phyloP scores from a whole-genome alignment of 768 basidiomycete genomes.

The Termitomyces heimii region DNA sequence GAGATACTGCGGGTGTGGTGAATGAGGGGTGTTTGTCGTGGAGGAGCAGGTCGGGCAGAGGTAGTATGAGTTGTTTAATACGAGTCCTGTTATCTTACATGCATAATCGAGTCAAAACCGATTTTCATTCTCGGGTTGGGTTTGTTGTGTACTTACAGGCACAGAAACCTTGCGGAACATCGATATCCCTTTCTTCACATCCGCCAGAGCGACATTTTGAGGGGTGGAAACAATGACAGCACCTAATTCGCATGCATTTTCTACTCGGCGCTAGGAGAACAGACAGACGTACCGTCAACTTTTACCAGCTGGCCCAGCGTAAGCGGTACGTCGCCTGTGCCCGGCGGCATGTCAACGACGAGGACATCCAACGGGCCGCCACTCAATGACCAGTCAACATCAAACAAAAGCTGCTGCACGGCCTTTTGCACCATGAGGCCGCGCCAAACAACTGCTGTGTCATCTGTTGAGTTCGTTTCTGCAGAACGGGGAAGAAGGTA shows the following conservation, averaged over 20 bases:
- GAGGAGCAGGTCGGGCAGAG: slow-evolving; percentile 67
- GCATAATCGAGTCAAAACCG: slow-evolving; percentile 1
- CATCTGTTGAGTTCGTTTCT: slow-evolving; percentile 45
- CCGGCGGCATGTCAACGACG: slow-evolving; percentile 94
- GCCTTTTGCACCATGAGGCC: slow-evolving; percentile 99
- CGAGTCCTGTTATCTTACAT: slow-evolving; percentile 71
- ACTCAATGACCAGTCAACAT: slow-evolving; percentile 77
- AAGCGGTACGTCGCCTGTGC: slow-evolving; percentile 93
- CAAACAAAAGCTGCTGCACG: slow-evolving; percentile 92
- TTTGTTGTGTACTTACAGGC: slow-evolving; percentile 50
- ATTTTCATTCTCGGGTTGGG: background rate
- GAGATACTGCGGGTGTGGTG: slow-evolving; percentile 40
- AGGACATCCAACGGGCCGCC: slow-evolving; percentile 69
- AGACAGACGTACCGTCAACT: slow-evolving; percentile 65
- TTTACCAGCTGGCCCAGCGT: slow-evolving; percentile 83
- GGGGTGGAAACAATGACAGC: slow-evolving; percentile 94
- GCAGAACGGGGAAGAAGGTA: slow-evolving; percentile 69
- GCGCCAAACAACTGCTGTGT: slow-evolving; percentile 89
- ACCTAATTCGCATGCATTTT: slow-evolving; percentile 37
- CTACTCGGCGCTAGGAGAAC: background rate
- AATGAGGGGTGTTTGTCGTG: background rate
- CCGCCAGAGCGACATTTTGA: slow-evolving; percentile 88
- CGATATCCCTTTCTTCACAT: slow-evolving; percentile 87
- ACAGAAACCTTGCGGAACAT: slow-evolving; percentile 89
- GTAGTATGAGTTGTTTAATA: slow-evolving; percentile 88